Conservation (phyloP, 2,329 filamentous ascomycete genomes). For the Cercospora sp. region DNA sequence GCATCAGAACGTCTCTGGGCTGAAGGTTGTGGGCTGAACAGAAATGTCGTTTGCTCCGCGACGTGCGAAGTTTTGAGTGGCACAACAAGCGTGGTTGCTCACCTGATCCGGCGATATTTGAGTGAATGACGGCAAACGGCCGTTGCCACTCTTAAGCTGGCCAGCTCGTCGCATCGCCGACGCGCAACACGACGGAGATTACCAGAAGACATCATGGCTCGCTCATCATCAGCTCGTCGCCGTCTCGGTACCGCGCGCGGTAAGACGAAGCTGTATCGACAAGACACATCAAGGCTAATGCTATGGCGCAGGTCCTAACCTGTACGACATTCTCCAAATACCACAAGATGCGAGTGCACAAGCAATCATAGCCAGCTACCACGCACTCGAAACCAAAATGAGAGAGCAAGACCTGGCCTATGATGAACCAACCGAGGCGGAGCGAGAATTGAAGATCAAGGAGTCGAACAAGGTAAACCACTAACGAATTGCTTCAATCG, state of each 20-base stretch:
- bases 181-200: neutral
- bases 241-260: neutral
- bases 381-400: neutral
- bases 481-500: neutral
- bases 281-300: neutral
- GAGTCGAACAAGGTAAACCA: neutral
- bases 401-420: neutral
- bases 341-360: conserved; percentile 8
- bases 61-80: neutral
- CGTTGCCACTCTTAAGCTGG: neutral
- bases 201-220: neutral
- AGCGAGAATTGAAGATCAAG: conserved; percentile 1
- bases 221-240: neutral
- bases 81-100: neutral
- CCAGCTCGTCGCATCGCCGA: neutral
- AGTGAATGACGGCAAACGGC: neutral
- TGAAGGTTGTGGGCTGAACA: conserved; percentile 5
- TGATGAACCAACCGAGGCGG: conserved; percentile 9
- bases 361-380: neutral
- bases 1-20: conserved; percentile 33
- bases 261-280: neutral
- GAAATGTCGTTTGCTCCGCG: neutral
- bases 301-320: neutral
- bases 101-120: neutral
- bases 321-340: conserved; percentile 10